Evolutionary conservation across 1,284 basidiomycete genomes (phyloP).

Genomic region (Leccinum subrobustum): DNA sequence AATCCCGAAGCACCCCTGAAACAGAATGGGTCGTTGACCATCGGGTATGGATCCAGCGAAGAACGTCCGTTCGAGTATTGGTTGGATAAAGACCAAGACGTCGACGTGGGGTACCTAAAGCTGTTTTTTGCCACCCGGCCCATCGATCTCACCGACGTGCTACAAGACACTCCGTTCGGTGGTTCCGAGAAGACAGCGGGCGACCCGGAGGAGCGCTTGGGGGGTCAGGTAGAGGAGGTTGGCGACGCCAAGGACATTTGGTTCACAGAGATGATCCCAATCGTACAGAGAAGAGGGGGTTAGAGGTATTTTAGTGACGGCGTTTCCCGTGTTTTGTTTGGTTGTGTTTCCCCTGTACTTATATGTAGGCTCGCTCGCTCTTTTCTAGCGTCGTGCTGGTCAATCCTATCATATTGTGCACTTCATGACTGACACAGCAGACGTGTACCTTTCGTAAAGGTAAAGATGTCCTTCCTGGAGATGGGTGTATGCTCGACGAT

Average conservation of each 20-base stretch:
- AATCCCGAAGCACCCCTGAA: slow-evolving; percentile 8
- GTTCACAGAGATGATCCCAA: slow-evolving; percentile 14
- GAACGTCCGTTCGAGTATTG: slow-evolving; percentile 3
- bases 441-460: too few species aligned
- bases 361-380: too few species aligned
- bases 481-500: too few species aligned
- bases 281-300: slow-evolving; percentile 7
- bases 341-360: too few species aligned
- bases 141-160: slow-evolving; percentile 17
- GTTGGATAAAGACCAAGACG: slow-evolving; percentile 5
- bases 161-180: slow-evolving; percentile 14
- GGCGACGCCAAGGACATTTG: not conserved
- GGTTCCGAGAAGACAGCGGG: too few species aligned
- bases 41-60: slow-evolving; percentile 21
- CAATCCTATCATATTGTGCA: too few species aligned
- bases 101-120: slow-evolving; percentile 25
- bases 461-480: too few species aligned
- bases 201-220: not conserved
- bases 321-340: too few species aligned
- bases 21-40: slow-evolving; percentile 3
- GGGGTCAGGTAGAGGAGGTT: too few species aligned
- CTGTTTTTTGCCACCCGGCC: slow-evolving; percentile 21
- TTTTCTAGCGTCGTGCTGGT: too few species aligned
- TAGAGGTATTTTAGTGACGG: not conserved
- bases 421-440: too few species aligned